phyloP scores from a whole-genome alignment of 1,284 basidiomycete genomes.

The Malassezia nana region DNA sequence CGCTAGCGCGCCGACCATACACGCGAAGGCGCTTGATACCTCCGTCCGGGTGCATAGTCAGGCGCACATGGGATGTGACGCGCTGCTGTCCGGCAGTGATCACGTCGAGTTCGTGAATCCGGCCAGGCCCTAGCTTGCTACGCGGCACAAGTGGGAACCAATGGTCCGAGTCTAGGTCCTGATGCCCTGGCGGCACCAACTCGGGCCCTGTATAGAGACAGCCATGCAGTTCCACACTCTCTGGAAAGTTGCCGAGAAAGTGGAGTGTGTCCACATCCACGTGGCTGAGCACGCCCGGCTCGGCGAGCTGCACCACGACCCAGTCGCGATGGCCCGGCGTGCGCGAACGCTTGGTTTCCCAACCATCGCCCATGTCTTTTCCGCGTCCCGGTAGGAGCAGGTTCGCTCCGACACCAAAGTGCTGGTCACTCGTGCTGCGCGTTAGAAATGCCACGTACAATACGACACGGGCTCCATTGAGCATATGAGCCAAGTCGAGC shows the following conservation, averaged over 20 bases:
- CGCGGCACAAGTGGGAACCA: conserved; percentile 70
- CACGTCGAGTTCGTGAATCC: conserved; percentile 71
- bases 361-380: conserved; percentile 88
- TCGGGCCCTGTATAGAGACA: conserved; percentile 49
- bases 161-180: conserved; percentile 24
- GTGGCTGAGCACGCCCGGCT: conserved; percentile 60
- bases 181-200: conserved; percentile 15
- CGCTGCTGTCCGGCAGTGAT: conserved; percentile 56
- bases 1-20: conserved; percentile 57
- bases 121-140: conserved; percentile 75
- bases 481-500: conserved; percentile 81
- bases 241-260: conserved; percentile 93
- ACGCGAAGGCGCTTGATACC: conserved; percentile 85
- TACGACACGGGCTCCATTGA: conserved; percentile 74
- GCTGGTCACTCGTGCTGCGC: conserved; percentile 61
- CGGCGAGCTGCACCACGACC: conserved; percentile 70
- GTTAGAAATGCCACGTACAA: conserved; percentile 40
- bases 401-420: conserved; percentile 85
- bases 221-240: conserved; percentile 67
- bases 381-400: conserved; percentile 81
- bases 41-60: conserved; percentile 88
- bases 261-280: conserved; percentile 86
- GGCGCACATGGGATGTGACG: conserved; percentile 69
- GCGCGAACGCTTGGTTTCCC: conserved; percentile 89
- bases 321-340: conserved; percentile 73